Evolutionary conservation across 2,329 filamentous ascomycete species (phyloP).

Genomic region (Paracamarosporium sp.): DNA sequence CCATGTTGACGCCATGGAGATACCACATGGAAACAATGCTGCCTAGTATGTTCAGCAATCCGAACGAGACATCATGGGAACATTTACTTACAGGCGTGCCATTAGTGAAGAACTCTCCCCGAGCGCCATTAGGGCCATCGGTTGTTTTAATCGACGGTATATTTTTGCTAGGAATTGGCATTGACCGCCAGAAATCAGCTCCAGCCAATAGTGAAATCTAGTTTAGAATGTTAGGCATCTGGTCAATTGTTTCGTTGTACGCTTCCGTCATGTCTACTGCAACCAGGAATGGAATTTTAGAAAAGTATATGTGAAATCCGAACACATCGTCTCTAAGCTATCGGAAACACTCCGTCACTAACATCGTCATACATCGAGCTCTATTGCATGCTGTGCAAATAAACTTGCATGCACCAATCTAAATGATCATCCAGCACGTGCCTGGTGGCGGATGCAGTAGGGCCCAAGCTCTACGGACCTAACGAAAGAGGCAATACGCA

Average conservation of each 20-base stretch:
- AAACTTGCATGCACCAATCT: slow-evolving; percentile 10
- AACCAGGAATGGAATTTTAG: no score
- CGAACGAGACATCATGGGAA: slow-evolving; percentile 7
- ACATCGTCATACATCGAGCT: not conserved
- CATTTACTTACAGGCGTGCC: slow-evolving; percentile 47
- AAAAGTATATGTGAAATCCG: no score
- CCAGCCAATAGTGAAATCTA: slow-evolving; percentile 53
- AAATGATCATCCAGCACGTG: not conserved
- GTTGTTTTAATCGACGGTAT: slow-evolving; percentile 70
- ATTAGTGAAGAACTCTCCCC: slow-evolving; percentile 71
- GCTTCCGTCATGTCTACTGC: no score
- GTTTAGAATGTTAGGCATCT: slow-evolving; percentile 30
- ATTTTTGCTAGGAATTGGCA: slow-evolving; percentile 64
- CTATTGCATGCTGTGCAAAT: slow-evolving; percentile 1
- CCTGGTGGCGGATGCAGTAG: not conserved
- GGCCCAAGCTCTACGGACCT: slow-evolving; percentile 10
- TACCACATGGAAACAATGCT: slow-evolving; percentile 79
- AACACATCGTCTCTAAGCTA: no score
- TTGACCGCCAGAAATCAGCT: slow-evolving; percentile 74
- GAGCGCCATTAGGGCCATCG: slow-evolving; percentile 74
- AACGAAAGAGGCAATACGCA: slow-evolving; percentile 27
- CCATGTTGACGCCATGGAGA: slow-evolving; percentile 81
- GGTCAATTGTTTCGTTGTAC: no score
- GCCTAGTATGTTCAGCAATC: slow-evolving; percentile 57
- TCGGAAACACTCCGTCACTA: no score